Evolutionary conservation across 495 filamentous ascomycete genomes (phyloP).

Genomic region (Entonaema liquescens): DNA sequence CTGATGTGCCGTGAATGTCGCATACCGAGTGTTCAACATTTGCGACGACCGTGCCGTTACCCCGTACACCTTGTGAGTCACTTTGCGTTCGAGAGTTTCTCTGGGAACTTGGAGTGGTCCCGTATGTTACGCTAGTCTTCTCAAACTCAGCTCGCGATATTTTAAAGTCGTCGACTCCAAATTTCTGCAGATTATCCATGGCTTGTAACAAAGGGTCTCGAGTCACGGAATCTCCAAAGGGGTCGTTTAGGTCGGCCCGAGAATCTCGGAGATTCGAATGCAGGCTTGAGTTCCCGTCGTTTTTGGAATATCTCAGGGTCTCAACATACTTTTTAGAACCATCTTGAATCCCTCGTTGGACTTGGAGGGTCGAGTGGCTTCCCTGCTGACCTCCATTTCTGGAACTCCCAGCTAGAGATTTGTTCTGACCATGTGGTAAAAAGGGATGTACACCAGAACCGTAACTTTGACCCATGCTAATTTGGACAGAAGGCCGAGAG

Average conservation of each 20-base stretch:
- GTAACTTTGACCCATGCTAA: background rate
- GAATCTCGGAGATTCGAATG: background rate
- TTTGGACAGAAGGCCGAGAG: background rate
- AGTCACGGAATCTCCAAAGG: background rate
- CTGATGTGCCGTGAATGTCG: background rate
- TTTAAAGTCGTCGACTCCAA: background rate
- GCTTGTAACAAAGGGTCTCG: background rate
- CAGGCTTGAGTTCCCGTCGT: no score
- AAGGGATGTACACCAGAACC: background rate
- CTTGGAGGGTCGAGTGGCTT: no score
- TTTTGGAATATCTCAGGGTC: background rate
- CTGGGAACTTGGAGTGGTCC: background rate
- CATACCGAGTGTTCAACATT: background rate
- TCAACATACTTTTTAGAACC: background rate
- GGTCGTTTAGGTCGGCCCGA: background rate
- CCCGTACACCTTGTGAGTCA: background rate
- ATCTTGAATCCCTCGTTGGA: no score
- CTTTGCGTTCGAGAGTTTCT: background rate
- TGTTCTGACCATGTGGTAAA: background rate
- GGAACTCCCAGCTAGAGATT: background rate
- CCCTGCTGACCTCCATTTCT: background rate
- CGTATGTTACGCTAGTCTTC: background rate
- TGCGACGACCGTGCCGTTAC: background rate
- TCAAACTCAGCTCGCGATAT: background rate
- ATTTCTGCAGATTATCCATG: background rate